Evolutionary conservation across 1,284 basidiomycete genomes (phyloP).

Genomic region (Cryptococcus depauperatus): DNA sequence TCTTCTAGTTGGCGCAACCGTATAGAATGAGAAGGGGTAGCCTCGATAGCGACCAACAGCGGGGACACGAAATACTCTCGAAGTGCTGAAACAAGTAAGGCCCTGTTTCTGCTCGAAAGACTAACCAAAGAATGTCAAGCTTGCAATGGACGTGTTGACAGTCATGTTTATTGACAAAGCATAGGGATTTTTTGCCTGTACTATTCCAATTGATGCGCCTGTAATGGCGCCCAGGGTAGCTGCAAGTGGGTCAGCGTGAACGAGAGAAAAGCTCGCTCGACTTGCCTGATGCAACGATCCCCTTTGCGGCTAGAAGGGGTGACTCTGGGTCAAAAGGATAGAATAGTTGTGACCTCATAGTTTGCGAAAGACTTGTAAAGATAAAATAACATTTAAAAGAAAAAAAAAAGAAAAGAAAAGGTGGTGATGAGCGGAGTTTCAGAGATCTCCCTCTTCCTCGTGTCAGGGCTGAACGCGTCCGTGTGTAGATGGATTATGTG

Average conservation of each 20-base stretch:
- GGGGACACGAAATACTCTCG: conserved; percentile 43
- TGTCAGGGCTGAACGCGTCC: no score
- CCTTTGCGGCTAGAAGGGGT: conserved; percentile 29
- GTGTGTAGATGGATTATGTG: no score
- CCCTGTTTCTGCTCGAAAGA: neutral
- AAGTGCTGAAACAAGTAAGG: conserved; percentile 17
- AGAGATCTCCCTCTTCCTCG: no score
- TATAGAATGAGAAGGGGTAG: conserved; percentile 18
- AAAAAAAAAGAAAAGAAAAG: no score
- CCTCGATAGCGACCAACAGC: conserved; percentile 19
- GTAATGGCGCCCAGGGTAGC: conserved; percentile 26
- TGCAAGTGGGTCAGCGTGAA: neutral
- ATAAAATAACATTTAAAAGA: no score
- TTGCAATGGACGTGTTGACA: conserved; percentile 31
- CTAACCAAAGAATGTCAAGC: conserved; percentile 37
- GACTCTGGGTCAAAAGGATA: conserved; percentile 28
- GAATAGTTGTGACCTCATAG: no score
- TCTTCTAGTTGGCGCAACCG: conserved; percentile 11
- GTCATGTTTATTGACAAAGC: conserved; percentile 29
- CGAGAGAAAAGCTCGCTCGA: neutral
- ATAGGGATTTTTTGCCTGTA: conserved; percentile 27
- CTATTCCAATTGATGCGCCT: conserved; percentile 31
- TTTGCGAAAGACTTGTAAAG: no score
- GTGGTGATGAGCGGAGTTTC: no score
- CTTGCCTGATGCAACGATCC: conserved; percentile 22